Evolutionary conservation across 1,284 basidiomycete species (phyloP), one percentile per base, ranked within the genome.

Genomic region (Pseudomicrostroma phylloplanum): DNA sequence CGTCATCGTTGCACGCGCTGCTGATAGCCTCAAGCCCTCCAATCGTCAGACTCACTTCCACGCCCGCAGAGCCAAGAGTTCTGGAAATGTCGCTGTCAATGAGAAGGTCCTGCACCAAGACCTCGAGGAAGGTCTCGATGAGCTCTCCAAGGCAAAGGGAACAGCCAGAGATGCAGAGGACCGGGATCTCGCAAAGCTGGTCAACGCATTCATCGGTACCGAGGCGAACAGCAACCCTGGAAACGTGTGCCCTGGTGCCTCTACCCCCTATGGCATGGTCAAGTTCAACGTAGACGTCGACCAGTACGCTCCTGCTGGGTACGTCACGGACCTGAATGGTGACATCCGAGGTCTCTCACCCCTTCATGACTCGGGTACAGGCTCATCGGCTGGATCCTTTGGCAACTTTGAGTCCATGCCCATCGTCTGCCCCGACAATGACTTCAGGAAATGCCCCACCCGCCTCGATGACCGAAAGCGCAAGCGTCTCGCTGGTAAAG

Each of bases 361-460:
- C 0, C 65, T 75, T 7, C 73, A 75, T 59, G 73, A 75, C 56
- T 67, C 69, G 19, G 73, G 73, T 39, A 75, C 73, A 2, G 72
- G 73, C 41, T 75, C 73, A 13, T 67, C 66, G 39, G 59, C 57
- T 12, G 72, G 73, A 30, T 67, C 65, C 55, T 74, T 64, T 43
- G 73, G 73, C 49, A 73, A 74, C 64, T 73, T 69, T 26, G 70
- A 67, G 58, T 64, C 68, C 51, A 70, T 72, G 67, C 72, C 73
- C 30, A 64, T 74, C 21, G 59, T 74, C 23, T 75, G 73, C 62
- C 58, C 42, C 13, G 61, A 64, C 53, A 63, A 65, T 56, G 55
- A 62, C 57, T 62, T 72, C 46, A 56, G 70, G 48, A 57, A 60
- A 11, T 75, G 73, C 56, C 67, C 70, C 17, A 69, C 67, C n/a